Evolutionary conservation across 441 rosid genomes (phyloP).

Genomic region (Melastoma candidum): DNA sequence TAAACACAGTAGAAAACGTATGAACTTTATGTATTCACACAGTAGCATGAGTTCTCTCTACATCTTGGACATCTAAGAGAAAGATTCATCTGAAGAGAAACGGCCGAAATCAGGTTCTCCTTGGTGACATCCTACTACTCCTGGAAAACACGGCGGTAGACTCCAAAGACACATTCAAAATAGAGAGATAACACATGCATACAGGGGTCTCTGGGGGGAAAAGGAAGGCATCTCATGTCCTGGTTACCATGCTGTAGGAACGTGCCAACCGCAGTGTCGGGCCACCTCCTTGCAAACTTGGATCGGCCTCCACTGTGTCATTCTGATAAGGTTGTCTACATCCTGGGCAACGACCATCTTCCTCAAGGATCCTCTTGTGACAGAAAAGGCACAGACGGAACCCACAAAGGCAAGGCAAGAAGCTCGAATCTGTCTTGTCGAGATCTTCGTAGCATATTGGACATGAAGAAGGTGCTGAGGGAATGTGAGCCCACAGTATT

Average conservation of each 20-base stretch:
- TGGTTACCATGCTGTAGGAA: conserved; percentile 65
- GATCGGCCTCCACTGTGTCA: conserved; percentile 40
- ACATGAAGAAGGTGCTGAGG: conserved; percentile 50
- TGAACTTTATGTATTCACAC: conserved; percentile 33
- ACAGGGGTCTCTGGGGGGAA: conserved; percentile 8
- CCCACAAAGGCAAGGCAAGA: conserved; percentile 81
- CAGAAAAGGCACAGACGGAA: conserved; percentile 90
- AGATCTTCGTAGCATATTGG: conserved; percentile 91
- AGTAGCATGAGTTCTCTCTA: conserved; percentile 39
- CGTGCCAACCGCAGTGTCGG: conserved; percentile 56
- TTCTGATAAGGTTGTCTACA: conserved; percentile 74
- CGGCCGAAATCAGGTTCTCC: conserved; percentile 31
- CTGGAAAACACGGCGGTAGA: conserved; percentile 26
- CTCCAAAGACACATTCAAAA: conserved; percentile 25
- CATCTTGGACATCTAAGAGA: conserved; percentile 49
- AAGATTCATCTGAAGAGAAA: conserved; percentile 32
- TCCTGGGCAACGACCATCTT: conserved; percentile 90
- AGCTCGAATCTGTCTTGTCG: conserved; percentile 73
- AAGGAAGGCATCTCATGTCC: conserved; percentile 40
- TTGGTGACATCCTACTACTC: conserved; percentile 39
- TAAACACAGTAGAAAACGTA: too few relatives aligned
- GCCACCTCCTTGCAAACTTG: conserved; percentile 43
- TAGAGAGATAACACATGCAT: conserved; percentile 31
- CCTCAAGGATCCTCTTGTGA: conserved; percentile 83
- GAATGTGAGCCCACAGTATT: conserved; percentile 31